These are phyloP conservation scores for Aspergillus fructus DNA, from an alignment of 2,329 filamentous ascomycete genomes.

Conservation along the genomic window DNA sequence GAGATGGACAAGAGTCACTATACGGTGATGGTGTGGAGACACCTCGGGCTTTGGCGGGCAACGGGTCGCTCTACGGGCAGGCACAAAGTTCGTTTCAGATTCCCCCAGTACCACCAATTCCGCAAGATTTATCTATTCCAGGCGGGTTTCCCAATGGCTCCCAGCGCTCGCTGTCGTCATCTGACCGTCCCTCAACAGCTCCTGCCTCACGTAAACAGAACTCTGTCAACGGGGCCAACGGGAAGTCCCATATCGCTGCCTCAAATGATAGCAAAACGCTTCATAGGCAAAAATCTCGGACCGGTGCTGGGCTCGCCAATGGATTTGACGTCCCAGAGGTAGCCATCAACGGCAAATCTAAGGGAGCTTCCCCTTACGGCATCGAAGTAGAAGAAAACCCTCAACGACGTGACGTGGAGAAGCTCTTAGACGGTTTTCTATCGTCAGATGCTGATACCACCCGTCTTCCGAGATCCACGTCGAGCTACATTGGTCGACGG, in stretches of 20 bases:
- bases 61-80: conserved; percentile 17
- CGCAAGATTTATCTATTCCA: conserved; percentile 40
- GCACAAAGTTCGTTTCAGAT: conserved; percentile 23
- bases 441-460: conserved; percentile 22
- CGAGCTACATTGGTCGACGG: conserved; percentile 20
- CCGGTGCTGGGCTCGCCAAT: conserved; percentile 29
- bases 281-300: conserved; percentile 35
- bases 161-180: conserved; percentile 29
- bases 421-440: conserved; percentile 38
- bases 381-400: conserved; percentile 21
- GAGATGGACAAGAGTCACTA: conserved; percentile 19
- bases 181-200: conserved; percentile 34
- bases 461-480: conserved; percentile 15
- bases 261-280: conserved; percentile 28
- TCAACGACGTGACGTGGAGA: conserved; percentile 34
- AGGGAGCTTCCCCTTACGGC: conserved; percentile 15
- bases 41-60: conserved; percentile 27
- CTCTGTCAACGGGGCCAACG: conserved; percentile 21
- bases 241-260: conserved; percentile 18
- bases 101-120: conserved; percentile 49
- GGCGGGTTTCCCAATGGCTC: conserved; percentile 44
- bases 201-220: conserved; percentile 26
- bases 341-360: conserved; percentile 16
- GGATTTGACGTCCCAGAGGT: conserved; percentile 11
- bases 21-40: conserved; percentile 33